phyloP scores from a whole-genome alignment of 768 basidiomycete genomes.

The Rhizopogon rudus region DNA sequence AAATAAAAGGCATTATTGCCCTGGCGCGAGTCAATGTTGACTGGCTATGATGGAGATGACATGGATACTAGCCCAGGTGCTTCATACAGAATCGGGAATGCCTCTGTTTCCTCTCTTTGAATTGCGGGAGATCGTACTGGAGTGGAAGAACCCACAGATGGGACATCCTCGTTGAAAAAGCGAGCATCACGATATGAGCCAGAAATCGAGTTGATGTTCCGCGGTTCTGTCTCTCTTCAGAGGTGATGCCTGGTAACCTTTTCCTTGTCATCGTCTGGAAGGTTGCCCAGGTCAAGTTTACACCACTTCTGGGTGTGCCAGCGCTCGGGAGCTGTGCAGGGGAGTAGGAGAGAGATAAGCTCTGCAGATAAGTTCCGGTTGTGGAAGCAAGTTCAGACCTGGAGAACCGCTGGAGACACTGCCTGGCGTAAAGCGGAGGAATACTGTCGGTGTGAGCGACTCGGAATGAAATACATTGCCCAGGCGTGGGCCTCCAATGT shows the following conservation, averaged over 20 bases:
- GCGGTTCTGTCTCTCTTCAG: no score
- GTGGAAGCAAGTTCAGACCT: neutral
- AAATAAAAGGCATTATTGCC: constrained; percentile 10
- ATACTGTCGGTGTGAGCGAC: constrained; percentile 36
- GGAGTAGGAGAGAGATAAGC: constrained; percentile 22
- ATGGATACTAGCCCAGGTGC: constrained; percentile 54
- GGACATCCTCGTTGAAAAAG: constrained; percentile 7
- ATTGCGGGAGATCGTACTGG: constrained; percentile 24
- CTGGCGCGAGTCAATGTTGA: constrained; percentile 40
- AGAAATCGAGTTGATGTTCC: no score
- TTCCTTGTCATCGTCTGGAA: constrained; percentile 82
- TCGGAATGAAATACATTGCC: constrained; percentile 10
- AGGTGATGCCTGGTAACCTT: constrained; percentile 49
- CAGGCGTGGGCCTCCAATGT: constrained; percentile 34
- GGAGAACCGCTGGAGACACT: constrained; percentile 13
- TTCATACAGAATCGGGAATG: constrained; percentile 86
- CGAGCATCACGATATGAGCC: constrained; percentile 9
- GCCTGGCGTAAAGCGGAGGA: constrained; percentile 52
- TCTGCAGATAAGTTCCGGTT: constrained; percentile 10
- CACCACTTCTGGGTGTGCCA: constrained; percentile 24
- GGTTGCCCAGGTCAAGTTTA: constrained; percentile 47
- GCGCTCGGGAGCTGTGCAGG: constrained; percentile 29
- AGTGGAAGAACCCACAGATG: constrained; percentile 20
- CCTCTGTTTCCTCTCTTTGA: constrained; percentile 49
- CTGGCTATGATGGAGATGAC: constrained; percentile 51